These are phyloP conservation scores for Monilinia aucupariae DNA, from an alignment of 2,329 filamentous ascomycete species.

Conservation along the genomic window DNA sequence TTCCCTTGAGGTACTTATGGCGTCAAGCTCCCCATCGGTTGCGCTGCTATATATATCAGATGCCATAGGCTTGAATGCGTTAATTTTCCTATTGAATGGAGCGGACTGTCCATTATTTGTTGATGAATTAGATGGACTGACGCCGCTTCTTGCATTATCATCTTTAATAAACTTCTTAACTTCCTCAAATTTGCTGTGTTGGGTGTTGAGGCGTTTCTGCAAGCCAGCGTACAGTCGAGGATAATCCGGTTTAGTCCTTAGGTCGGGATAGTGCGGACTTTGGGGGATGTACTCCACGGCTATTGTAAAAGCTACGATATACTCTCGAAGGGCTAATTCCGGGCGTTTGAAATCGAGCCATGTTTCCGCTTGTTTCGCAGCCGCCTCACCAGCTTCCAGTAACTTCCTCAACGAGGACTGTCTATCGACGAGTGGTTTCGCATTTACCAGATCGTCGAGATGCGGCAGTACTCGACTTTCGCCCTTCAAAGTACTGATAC, in stretches of 20 bases:
- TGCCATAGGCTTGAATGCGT: constrained; percentile 6
- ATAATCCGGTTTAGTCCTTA: constrained; percentile 51
- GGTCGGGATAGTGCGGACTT: constrained; percentile 66
- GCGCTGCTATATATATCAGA: background rate
- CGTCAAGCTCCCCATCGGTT: background rate
- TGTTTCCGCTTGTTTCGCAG: constrained; percentile 55
- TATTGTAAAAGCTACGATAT: constrained; percentile 75
- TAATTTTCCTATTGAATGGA: constrained; percentile 19
- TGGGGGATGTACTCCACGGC: constrained; percentile 68
- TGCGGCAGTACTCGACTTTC: constrained; percentile 37
- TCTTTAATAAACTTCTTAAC: constrained; percentile 57
- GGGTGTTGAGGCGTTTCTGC: constrained; percentile 45
- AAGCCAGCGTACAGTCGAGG: constrained; percentile 46
- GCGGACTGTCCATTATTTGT: background rate
- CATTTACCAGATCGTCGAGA: constrained; percentile 41
- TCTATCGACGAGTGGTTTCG: constrained; percentile 33
- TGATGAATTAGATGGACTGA: constrained; percentile 30
- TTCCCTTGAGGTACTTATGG: background rate
- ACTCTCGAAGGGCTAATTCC: constrained; percentile 76
- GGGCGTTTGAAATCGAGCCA: constrained; percentile 58
- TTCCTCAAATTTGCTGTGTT: constrained; percentile 47
- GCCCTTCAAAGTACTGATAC: constrained; percentile 22
- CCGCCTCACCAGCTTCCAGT: constrained; percentile 47
- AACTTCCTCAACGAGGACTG: constrained; percentile 47
- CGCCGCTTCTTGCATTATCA: constrained; percentile 58